These are phyloP conservation scores for Paramecium sexaurelia DNA, from an alignment of 73 alveolate genomes.

Conservation along the genomic window DNA sequence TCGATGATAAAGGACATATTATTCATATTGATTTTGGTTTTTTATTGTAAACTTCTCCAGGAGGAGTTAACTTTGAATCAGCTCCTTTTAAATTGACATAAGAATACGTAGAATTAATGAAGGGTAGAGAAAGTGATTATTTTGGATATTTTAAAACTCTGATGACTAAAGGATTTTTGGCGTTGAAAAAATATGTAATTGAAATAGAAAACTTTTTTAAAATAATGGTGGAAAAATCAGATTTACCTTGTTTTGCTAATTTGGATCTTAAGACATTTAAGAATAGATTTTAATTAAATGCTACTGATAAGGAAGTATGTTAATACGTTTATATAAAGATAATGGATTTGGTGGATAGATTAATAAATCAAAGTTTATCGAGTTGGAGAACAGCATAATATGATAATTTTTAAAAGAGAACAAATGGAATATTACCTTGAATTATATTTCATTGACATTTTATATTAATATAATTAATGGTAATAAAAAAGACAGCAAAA, in stretches of 20 bases:
- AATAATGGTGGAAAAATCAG: slow-evolving; percentile 65
- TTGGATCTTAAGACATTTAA: slow-evolving; percentile 28
- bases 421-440: slow-evolving; percentile 56
- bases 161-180: slow-evolving; percentile 53
- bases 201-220: slow-evolving; percentile 34
- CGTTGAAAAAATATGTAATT: slow-evolving; percentile 7
- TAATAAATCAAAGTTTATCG: background rate
- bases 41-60: slow-evolving; percentile 88
- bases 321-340: background rate
- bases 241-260: slow-evolving; percentile 55
- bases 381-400: slow-evolving; percentile 52
- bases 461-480: slow-evolving; percentile 14
- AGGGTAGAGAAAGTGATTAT: slow-evolving; percentile 56
- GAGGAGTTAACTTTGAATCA: slow-evolving; percentile 89
- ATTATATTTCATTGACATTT: background rate
- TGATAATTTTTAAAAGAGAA: slow-evolving; percentile 51
- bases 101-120: slow-evolving; percentile 64
- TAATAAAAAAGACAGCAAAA: background rate
- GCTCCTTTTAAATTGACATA: slow-evolving; percentile 93
- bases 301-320: slow-evolving; percentile 38
- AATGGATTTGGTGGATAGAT: background rate
- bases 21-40: slow-evolving; percentile 96
- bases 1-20: slow-evolving; percentile 88
- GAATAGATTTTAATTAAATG: background rate
- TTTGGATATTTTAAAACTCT: slow-evolving; percentile 56